These are phyloP conservation scores for Mortierella sp. DNA, from an alignment of 371 early-diverging fungal species.

Conservation along the genomic window DNA sequence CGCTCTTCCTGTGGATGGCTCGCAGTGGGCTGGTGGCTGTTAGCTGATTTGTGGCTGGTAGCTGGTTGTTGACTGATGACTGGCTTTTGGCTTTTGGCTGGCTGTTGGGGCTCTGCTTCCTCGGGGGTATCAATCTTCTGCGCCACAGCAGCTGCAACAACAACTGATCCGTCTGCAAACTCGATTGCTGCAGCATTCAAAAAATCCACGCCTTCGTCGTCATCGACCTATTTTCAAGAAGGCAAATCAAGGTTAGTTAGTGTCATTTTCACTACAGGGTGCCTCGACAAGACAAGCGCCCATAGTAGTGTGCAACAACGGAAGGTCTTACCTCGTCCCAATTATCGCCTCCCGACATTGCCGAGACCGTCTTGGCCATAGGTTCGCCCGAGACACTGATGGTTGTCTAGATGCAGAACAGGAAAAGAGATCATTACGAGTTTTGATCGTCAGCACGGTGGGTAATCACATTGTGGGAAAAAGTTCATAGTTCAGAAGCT, in stretches of 20 bases:
- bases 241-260: background rate
- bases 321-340: conserved; percentile 46
- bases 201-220: conserved; percentile 50
- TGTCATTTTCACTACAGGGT: background rate
- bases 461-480: background rate
- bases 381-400: conserved; percentile 34
- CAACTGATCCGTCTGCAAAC: conserved; percentile 51
- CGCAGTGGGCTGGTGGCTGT: background rate
- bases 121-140: conserved; percentile 23
- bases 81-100: background rate
- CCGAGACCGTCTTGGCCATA: conserved; percentile 47
- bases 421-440: no score
- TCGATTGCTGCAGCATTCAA: conserved; percentile 50
- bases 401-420: background rate
- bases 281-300: background rate
- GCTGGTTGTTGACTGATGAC: background rate
- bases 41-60: background rate
- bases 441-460: background rate
- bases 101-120: background rate
- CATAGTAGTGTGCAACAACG: background rate
- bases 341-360: conserved; percentile 48
- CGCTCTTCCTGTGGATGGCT: conserved; percentile 26
- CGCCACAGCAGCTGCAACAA: conserved; percentile 39
- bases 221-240: conserved; percentile 25
- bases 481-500: background rate